Conservation (phyloP, 805 yeast species). For the Kodamaea leandrae region DNA sequence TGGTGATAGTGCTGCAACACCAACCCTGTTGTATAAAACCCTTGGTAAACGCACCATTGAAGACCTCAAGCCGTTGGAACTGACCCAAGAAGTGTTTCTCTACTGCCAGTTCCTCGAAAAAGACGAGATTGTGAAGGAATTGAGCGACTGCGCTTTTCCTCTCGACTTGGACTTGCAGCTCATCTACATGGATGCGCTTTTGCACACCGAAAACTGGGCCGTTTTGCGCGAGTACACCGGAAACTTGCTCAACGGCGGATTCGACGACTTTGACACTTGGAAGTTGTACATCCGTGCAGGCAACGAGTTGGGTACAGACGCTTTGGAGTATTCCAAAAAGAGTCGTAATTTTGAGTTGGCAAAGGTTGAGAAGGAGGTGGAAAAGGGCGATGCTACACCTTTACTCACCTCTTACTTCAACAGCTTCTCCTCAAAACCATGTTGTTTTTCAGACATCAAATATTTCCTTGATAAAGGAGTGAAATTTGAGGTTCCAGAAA, state of each 20-base stretch:
- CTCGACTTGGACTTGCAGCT: conserved; percentile 65
- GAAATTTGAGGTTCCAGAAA: not conserved
- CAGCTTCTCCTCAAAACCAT: conserved; percentile 52
- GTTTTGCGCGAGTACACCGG: conserved; percentile 40
- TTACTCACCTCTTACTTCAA: conserved; percentile 42
- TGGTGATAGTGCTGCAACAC: too few species aligned
- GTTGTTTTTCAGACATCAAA: conserved; percentile 63
- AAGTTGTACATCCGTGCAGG: conserved; percentile 50
- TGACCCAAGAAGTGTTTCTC: conserved; percentile 67
- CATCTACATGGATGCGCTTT: conserved; percentile 48
- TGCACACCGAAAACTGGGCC: conserved; percentile 41
- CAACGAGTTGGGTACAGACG: conserved; percentile 30
- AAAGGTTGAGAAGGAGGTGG: conserved; percentile 41
- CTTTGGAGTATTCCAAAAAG: conserved; percentile 19
- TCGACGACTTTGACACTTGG: conserved; percentile 83
- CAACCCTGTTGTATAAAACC: conserved; percentile 51
- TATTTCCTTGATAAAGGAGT: conserved; percentile 15
- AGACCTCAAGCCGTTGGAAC: conserved; percentile 47
- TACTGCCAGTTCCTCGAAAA: conserved; percentile 48
- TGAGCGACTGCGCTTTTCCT: conserved; percentile 16
- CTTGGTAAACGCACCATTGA: conserved; percentile 60
- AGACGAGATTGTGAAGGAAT: conserved; percentile 28
- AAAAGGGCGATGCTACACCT: conserved; percentile 21
- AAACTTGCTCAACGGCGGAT: conserved; percentile 43
- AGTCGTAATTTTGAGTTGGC: conserved; percentile 62